Base-by-base conservation (phyloP, 2,329 filamentous ascomycete genomes). In the Calonectria henricotiae region DNA sequence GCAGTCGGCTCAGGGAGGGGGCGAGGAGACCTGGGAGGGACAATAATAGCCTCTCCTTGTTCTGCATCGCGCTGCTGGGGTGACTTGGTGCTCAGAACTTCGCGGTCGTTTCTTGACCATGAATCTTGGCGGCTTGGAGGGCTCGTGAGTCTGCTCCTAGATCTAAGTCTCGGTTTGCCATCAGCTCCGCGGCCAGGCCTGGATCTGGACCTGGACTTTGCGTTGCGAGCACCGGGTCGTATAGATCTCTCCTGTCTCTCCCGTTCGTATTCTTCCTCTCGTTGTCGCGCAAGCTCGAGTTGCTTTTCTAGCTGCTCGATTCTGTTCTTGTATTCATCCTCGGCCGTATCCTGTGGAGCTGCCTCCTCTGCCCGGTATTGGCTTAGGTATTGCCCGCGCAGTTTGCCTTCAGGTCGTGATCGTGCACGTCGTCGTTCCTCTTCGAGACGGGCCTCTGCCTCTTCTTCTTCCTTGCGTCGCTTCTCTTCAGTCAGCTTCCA, bases 331-430 rank as follows among this genome's bases (percentile, higher is more conserved):
- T 96, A 88, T 65, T 86, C 85, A 20, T 80, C 55, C 79, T 80
- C 82, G 30, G 79, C 82, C 23, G 78, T 72, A 41, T 77, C 74
- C 30, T 75, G 70, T 49, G 73, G 51, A 12, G 67, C 68, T 77
- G 71, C 86, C 81, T 79, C 90, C 74, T 94, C 91, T 23, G 92
- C 90, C 80, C 94, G 92, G 80, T 98, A 97, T 79, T 98, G 93
- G 78, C 93, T 96, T 62, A 97, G 87, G 76, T 92, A 95, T 79
- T 98, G 95, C 2, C 95, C 95, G 70, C 91, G 92, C 25, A 98
- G 86, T 71, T 91, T 89, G 43, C 88, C 86, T 76, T 95, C 91
- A 77, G 89, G 92, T 71, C 89, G 87, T 54, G 86, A 88, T 69
- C 90, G 88, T 67, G 89, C 86, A 69, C 89, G 86, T 76, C 87